Percentiles rank a stretch among this genome's conserved stretches.
These are phyloP conservation scores for Salix koriyanagi DNA, from an alignment of 345 rosid species.

Conservation along the genomic window DNA sequence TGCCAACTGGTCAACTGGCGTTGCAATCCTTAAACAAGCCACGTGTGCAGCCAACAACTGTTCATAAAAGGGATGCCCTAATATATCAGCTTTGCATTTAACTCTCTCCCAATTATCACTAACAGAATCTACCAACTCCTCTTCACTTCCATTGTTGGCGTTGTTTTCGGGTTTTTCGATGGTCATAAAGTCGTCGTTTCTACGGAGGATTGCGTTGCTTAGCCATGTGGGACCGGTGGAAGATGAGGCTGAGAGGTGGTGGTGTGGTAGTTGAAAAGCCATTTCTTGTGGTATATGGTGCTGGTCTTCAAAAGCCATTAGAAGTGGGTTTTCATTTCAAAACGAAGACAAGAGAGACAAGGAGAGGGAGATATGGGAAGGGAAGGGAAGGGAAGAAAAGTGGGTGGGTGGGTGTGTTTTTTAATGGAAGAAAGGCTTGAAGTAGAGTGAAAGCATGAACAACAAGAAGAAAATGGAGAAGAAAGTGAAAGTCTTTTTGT, in stretches of 20 bases:
- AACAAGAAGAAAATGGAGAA: neutral
- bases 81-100: slow-evolving; percentile 39
- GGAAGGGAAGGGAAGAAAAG: neutral
- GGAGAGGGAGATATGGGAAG: neutral
- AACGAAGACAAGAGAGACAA: neutral
- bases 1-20: slow-evolving; percentile 42
- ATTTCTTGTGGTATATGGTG: slow-evolving; percentile 23
- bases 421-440: neutral
- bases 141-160: slow-evolving; percentile 12
- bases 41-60: slow-evolving; percentile 35
- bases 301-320: slow-evolving; percentile 31
- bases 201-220: slow-evolving; percentile 31
- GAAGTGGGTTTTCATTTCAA: neutral
- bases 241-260: slow-evolving; percentile 12
- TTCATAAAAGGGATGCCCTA: slow-evolving; percentile 46
- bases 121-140: slow-evolving; percentile 16
- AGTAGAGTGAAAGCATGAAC: neutral
- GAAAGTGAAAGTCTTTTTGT: neutral
- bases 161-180: neutral
- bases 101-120: slow-evolving; percentile 35
- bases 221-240: slow-evolving; percentile 36
- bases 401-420: neutral
- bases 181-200: slow-evolving; percentile 15
- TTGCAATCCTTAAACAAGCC: slow-evolving; percentile 38
- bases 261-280: slow-evolving; percentile 20